Conservation (phyloP, 306 rosid species). For the Quercus robur region DNA sequence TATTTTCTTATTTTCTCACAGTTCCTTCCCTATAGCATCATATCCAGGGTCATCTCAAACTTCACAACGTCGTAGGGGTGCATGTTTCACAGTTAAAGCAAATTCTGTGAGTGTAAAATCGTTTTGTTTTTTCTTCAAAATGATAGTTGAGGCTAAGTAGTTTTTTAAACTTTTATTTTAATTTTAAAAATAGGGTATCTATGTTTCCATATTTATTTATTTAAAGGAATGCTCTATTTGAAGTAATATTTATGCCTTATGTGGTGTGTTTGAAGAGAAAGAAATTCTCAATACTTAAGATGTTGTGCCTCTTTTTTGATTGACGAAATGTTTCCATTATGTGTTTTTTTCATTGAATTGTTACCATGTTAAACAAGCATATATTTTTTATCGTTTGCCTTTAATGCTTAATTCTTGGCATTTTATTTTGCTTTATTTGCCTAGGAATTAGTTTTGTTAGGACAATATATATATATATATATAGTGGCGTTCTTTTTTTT, state of each 20-base stretch:
- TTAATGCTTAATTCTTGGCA: too few relatives aligned
- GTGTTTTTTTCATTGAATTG: too few relatives aligned
- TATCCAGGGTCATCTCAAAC: conserved; percentile 43
- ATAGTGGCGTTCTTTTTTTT: too few relatives aligned
- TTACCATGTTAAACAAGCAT: too few relatives aligned
- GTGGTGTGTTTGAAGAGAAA: too few relatives aligned
- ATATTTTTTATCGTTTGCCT: too few relatives aligned
- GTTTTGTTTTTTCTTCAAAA: conserved; percentile 13
- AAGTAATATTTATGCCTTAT: neutral
- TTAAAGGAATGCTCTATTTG: neutral
- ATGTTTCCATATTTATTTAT: neutral
- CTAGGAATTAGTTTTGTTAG: too few relatives aligned
- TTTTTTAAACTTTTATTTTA: neutral
- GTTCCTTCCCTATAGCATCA: conserved; percentile 43
- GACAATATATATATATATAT: too few relatives aligned
- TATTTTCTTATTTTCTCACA: conserved; percentile 34
- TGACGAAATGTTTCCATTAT: too few relatives aligned
- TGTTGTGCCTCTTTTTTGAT: too few relatives aligned
- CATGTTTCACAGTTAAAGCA: conserved; percentile 73
- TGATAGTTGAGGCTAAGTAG: neutral
- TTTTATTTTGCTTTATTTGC: too few relatives aligned
- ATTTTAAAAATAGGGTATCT: neutral
- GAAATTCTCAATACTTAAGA: too few relatives aligned
- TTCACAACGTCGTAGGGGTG: conserved; percentile 50
- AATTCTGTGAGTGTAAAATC: conserved; percentile 54